Conservation (phyloP, 2,329 filamentous ascomycete genomes). For the Venturia effusa region DNA sequence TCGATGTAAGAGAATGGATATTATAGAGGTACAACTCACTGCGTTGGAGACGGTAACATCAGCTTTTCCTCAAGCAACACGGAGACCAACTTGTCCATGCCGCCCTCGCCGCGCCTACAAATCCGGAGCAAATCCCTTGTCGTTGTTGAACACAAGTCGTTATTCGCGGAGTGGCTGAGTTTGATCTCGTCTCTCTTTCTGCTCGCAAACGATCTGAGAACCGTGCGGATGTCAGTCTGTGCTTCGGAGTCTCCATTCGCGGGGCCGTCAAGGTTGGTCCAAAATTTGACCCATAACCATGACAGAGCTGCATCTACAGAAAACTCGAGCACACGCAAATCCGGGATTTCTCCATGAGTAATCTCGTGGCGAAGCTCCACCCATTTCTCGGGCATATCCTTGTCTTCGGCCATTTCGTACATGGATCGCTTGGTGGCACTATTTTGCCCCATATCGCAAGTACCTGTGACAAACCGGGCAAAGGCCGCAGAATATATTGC, state of each 20-base stretch:
- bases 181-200: neutral
- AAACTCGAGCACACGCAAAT: conserved; percentile 2
- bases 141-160: neutral
- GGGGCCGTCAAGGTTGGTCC: conserved; percentile 1
- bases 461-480: conserved; percentile 9
- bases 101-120: neutral
- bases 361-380: conserved; percentile 9
- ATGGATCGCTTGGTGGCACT: conserved; percentile 4
- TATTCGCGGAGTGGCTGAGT: neutral
- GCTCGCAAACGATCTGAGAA: neutral
- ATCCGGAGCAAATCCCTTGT: neutral
- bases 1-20: neutral
- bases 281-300: conserved; percentile 7
- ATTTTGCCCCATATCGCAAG: conserved; percentile 4
- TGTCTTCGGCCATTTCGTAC: conserved; percentile 6
- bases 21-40: neutral
- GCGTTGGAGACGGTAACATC: neutral
- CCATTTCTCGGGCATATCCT: conserved; percentile 1
- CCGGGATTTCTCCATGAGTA: conserved; percentile 8
- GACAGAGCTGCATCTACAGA: neutral
- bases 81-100: neutral
- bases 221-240: conserved; percentile 1
- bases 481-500: neutral
- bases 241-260: neutral
- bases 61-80: conserved; percentile 2